phyloP scores from a whole-genome alignment of 129 eudicot species.

The Helianthus tuberosus region DNA sequence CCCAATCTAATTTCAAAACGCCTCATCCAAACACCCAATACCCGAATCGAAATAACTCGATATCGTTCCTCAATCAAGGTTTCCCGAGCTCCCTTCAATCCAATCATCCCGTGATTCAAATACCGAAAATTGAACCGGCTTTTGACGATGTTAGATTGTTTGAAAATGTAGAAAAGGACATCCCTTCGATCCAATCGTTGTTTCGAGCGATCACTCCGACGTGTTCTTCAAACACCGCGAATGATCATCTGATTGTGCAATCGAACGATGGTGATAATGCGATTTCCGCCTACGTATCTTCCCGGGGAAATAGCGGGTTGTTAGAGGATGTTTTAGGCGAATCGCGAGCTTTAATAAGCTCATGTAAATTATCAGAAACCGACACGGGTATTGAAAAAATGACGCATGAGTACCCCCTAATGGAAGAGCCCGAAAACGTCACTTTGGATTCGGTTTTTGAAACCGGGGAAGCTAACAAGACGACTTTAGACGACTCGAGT shows the following conservation, averaged over 20 bases:
- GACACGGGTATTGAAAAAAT: slow-evolving; percentile 31
- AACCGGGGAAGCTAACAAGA: slow-evolving; percentile 28
- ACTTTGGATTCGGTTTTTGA: slow-evolving; percentile 35
- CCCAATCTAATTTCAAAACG: slow-evolving; percentile 41
- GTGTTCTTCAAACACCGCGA: slow-evolving; percentile 44
- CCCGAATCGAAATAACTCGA: slow-evolving; percentile 18
- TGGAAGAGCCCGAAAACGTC: slow-evolving; percentile 40
- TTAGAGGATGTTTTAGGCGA: slow-evolving; percentile 74
- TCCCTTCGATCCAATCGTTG: slow-evolving; percentile 73
- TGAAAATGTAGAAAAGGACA: slow-evolving; percentile 33
- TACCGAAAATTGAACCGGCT: slow-evolving; percentile 16
- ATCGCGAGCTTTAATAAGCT: slow-evolving; percentile 46
- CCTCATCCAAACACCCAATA: slow-evolving; percentile 33
- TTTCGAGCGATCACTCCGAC: slow-evolving; percentile 38
- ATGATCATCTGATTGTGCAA: slow-evolving; percentile 35
- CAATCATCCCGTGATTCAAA: slow-evolving; percentile 20
- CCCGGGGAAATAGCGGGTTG: slow-evolving; percentile 63
- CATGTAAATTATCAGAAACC: neutral
- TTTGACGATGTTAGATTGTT: slow-evolving; percentile 25
- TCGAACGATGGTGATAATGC: slow-evolving; percentile 46
- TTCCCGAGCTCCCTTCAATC: slow-evolving; percentile 22
- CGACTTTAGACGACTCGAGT: slow-evolving; percentile 31
- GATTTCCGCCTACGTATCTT: slow-evolving; percentile 24
- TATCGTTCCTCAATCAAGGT: slow-evolving; percentile 30
- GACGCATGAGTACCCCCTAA: slow-evolving; percentile 32